Percentiles rank a stretch among this genome's conserved stretches.
Conservation (phyloP, 352 stramenopile genomes). For the Phytopythium kandeliae region DNA sequence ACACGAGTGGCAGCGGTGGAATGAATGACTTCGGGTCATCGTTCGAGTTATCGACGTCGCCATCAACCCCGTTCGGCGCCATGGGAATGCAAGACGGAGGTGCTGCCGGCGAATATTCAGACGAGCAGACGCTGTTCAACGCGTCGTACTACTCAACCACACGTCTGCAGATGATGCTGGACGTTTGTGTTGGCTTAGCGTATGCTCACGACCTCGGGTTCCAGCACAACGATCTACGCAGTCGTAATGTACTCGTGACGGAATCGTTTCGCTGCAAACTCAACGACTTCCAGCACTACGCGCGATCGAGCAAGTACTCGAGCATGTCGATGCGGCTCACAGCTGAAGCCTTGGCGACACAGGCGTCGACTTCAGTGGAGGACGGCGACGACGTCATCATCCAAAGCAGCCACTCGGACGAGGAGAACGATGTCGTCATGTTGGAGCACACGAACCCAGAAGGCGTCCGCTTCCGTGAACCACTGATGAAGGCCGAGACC, state of each 20-base stretch:
- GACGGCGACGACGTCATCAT: constrained; percentile 22
- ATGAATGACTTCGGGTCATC: constrained; percentile 9
- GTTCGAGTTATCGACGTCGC: constrained; percentile 6
- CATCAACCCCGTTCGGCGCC: background rate
- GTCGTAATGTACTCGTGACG: constrained; percentile 62
- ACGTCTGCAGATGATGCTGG: constrained; percentile 55
- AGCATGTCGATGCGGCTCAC: constrained; percentile 10
- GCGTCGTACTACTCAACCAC: constrained; percentile 18
- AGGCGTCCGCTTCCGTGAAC: constrained; percentile 30
- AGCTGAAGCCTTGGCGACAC: constrained; percentile 11
- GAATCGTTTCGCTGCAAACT: constrained; percentile 53
- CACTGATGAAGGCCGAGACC: constrained; percentile 6
- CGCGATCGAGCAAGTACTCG: constrained; percentile 21
- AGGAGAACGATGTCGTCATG: constrained; percentile 19
- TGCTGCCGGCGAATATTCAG: constrained; percentile 1
- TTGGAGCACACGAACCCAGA: constrained; percentile 15
- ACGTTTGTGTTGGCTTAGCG: constrained; percentile 42
- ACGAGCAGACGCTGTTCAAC: background rate
- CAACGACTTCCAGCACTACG: constrained; percentile 42
- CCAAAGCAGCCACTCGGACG: constrained; percentile 5
- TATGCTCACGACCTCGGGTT: constrained; percentile 48
- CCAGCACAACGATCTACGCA: constrained; percentile 58
- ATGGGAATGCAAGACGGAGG: background rate
- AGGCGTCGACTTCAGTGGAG: constrained; percentile 8
- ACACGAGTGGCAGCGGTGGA: background rate